phyloP scores from a whole-genome alignment of 805 yeast species.

The Metschnikowia drakensbergensis region DNA sequence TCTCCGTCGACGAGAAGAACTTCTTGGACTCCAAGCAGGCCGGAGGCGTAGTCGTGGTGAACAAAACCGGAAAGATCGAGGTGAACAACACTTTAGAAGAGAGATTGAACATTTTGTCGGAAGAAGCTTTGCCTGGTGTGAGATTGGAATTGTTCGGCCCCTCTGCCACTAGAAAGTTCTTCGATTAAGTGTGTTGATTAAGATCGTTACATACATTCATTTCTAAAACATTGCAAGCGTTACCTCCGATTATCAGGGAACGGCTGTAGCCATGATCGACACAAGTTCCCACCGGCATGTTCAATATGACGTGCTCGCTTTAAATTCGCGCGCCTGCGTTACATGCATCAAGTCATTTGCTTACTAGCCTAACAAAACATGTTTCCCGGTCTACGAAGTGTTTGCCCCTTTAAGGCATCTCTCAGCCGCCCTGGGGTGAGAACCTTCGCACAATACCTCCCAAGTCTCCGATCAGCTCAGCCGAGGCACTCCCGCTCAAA shows the following conservation, averaged over 20 bases:
- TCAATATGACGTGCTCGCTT: not conserved
- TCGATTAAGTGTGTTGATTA: conserved; percentile 49
- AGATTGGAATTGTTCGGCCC: conserved; percentile 88
- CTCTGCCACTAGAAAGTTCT: conserved; percentile 82
- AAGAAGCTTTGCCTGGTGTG: conserved; percentile 87
- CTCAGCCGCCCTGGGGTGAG: not conserved
- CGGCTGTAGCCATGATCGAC: not conserved
- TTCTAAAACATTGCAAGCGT: conserved; percentile 1
- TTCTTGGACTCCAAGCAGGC: conserved; percentile 61
- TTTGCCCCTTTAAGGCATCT: not conserved
- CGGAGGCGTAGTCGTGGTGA: conserved; percentile 81
- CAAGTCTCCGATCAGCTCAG: not conserved
- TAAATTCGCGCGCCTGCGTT: not conserved
- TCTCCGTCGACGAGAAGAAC: conserved; percentile 52
- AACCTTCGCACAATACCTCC: not conserved
- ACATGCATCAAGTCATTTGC: not conserved
- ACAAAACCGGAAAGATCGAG: conserved; percentile 76
- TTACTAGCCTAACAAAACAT: not conserved
- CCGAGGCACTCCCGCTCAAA: not conserved
- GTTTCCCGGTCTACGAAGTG: not conserved
- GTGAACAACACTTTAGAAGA: conserved; percentile 93
- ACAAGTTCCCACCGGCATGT: not conserved
- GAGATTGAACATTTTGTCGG: conserved; percentile 77
- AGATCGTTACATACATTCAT: conserved; percentile 4
- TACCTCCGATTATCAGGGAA: not conserved